Conservation (phyloP, 768 basidiomycete genomes). For the Hygrophorus russula region DNA sequence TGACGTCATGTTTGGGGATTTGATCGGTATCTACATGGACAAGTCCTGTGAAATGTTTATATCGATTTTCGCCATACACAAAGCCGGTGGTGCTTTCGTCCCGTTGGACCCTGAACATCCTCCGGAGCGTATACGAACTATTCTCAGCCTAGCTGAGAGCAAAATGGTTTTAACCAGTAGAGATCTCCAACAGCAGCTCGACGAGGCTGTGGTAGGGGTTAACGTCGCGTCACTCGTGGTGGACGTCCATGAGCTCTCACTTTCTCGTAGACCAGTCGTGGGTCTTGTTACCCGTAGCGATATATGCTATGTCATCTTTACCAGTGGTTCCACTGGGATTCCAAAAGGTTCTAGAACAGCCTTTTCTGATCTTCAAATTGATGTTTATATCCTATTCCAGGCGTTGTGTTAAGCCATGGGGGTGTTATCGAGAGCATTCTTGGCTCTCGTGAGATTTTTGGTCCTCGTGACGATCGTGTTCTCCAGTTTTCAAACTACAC, state of each 20-base stretch:
- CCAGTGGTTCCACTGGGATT: conserved; percentile 1
- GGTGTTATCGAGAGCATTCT: not conserved
- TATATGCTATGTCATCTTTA: not conserved
- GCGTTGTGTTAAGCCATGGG: not conserved
- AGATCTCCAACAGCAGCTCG: not conserved
- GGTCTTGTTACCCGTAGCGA: not conserved
- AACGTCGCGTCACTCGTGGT: not conserved
- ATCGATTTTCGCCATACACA: conserved; percentile 1
- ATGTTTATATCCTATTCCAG: not conserved
- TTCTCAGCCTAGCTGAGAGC: not conserved
- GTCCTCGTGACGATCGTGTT: conserved; percentile 1
- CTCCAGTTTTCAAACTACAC: conserved; percentile 1
- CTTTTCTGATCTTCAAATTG: too few relatives aligned
- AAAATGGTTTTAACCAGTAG: not conserved
- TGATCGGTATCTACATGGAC: conserved; percentile 3
- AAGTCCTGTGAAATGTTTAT: conserved; percentile 1
- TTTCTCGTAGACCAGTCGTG: not conserved
- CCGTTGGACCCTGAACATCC: not conserved
- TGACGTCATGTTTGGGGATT: not conserved
- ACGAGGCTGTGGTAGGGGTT: not conserved
- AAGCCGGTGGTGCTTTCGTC: not conserved
- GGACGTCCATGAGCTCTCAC: not conserved
- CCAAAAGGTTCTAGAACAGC: not conserved
- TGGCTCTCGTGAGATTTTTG: not conserved
- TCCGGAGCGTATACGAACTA: not conserved